Evolutionary conservation across 176 grass and related monocot species (phyloP), one percentile per base, ranked within the genome.

Genomic region (Tuctoria greenei): DNA sequence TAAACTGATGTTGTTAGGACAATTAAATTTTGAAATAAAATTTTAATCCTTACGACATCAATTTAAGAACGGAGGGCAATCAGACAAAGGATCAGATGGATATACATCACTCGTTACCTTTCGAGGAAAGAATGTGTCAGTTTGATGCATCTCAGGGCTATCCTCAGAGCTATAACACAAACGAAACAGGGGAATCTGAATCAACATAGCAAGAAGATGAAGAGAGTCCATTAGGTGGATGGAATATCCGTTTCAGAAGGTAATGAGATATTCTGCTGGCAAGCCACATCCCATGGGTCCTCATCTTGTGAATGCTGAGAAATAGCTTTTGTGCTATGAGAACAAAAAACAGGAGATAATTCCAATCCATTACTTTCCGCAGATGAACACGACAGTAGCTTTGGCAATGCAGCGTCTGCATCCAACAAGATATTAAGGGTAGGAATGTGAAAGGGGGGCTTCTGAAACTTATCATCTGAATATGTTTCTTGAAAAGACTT

Each of bases 301-400:
- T 73, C 78, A 73, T 73, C 79, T 20, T 78, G 72, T 80, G 31
- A 31, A 31, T 73, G 61, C 57, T 81, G 83, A 8, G 64, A 78
- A 67, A 78, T 45, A 75, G 55, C 66, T 46, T 93, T 69, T 20
- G 77, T 82, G 72, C 67, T 87, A 80, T 79, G 64, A 61, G 79
- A 75, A 81, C 75, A 76, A 43, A 86, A 93, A 77, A 81, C 54
- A 12, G 87, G 77, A 46, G 76, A 87, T 44, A 58, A 31, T 64
- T 81, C 73, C 71, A 58, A 65, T 70, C 58, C 81, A 66, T 76
- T 27, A 21, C 31, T 70, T 57, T 71, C 49, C 73, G 39, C 66
- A 73, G 87, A 84, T 38, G 87, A 84, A 86, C 55, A 58, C 36
- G 37, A 74, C 1, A 59, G n/a, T 23, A 64, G 37, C 57, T 21